Evolutionary conservation across 345 rosid genomes (phyloP), one percentile per base, ranked within the genome.

Genomic region (Brassica cretica): DNA sequence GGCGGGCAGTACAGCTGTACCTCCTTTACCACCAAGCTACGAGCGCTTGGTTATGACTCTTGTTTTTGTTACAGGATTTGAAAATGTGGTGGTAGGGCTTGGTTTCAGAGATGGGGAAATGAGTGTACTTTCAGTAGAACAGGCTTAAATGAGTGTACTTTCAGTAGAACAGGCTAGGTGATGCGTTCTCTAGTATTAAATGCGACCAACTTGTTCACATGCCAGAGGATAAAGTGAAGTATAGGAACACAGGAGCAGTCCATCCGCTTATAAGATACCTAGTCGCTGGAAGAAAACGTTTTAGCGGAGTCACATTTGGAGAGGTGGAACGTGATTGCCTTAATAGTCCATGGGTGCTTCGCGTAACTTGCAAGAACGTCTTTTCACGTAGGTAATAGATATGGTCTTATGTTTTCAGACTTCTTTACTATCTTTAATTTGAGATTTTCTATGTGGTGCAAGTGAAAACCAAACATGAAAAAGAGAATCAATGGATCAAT

Each of bases 251-350:
- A 0, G 95, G 98, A 7, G 93, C 93, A 2, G 92, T 92, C 16
- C 96, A 92, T 81, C 97, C 96, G 0, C 96, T 92, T 65, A 89
- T 97, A 0, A 81, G 93, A 30, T 92, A 90, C 80, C 97, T 93
- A 5, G 97, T 94, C 15, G 89, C 97, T 1, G 92, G 92, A 69
- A 78, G 94, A 33, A 94, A 92, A 74, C 83, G 93, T 1, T 92
- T 85, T 56, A 97, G 92, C 2, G 95, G 97, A 2, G 82, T 92
- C 75, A 88, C 88, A 77, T 90, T 94, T 12, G 96, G 96, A 8
- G 96, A 92, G 80, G 89, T 94, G 95, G 93, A 92, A 75, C 86
- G 89, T 2, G 97, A 90, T 74, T 92, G 91, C 82, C 93, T 94
- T 1, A 12, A 87, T 90, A 64, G 97, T 92, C 9, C 97, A 92